Base-by-base conservation (phyloP, 352 stramenopile species). In the Pythium sukuiense region DNA sequence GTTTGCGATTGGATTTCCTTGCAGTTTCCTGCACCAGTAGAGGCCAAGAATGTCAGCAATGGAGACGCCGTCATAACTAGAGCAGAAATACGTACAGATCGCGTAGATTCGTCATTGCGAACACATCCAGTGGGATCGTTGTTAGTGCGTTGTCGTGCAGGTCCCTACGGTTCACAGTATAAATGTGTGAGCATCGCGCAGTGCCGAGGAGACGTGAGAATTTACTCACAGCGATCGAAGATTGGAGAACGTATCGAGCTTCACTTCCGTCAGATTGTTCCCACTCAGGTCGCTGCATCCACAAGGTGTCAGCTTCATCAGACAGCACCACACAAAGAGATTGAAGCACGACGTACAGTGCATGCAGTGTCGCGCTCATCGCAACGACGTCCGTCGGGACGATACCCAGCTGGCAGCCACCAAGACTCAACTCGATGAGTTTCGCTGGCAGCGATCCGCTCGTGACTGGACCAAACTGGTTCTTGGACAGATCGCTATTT, bases 401-500 rank as follows among this genome's bases (percentile, higher is more conserved):
- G 9, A 18, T 59, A 1, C 20, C 46, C 37, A 74, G 53, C 37
- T 46, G 7, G 29, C 67, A 74, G 8, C 43, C 41, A 0, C 26
- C 48, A 8, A 73, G 55, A 13, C 41, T 59, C 55, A 74, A 37
- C 35, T 70, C 33, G 5, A 49, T 64, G 11, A 74, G 32, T 11
- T 33, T 45, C 2, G 16, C 24, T 8, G 67, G 67, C 16, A 74
- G 56, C 1, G 32, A 54, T 9, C 52, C 54, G 13, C 50, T 69
- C n/a, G 65, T 45, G 20, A 74, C 35, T 3, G 62, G 29, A 5
- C 52, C 50, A 4, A 74, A 49, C 39, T 14, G 29, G 30, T 74
- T 74, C 33, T 64, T 45, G 5, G 61, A 69, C 24, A 74, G 45
- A 54, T 73, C 67, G 9, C 67, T 73, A 37, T 30, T 35, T 5